Evolutionary conservation across 768 basidiomycete species (phyloP).

Genomic region (Suillus paluster): DNA sequence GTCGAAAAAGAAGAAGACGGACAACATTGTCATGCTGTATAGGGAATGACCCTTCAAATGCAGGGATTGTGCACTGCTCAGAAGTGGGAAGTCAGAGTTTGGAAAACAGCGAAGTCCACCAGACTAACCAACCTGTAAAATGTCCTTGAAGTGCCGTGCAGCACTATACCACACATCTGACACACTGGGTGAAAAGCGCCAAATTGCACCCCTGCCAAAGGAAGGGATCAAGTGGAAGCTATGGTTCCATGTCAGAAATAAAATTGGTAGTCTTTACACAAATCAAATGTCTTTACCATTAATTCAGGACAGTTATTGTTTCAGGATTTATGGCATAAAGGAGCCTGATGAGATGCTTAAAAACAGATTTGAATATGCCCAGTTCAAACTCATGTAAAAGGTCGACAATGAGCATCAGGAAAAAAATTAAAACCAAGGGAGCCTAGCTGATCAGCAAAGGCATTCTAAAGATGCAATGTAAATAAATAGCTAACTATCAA

Average conservation of each 20-base stretch:
- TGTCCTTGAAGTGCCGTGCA: conserved; percentile 46
- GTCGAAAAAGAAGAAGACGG: conserved; percentile 23
- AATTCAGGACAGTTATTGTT: conserved; percentile 26
- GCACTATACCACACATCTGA: conserved; percentile 41
- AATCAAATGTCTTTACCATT: conserved; percentile 20
- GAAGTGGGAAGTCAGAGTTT: not conserved
- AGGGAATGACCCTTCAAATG: conserved; percentile 36
- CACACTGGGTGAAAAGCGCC: conserved; percentile 37
- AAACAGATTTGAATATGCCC: conserved; percentile 41
- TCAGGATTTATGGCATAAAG: conserved; percentile 19
- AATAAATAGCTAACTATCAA: too few species aligned
- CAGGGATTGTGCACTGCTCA: conserved; percentile 37
- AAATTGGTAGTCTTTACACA: not conserved
- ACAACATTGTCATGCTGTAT: conserved; percentile 25
- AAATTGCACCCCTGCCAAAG: conserved; percentile 38
- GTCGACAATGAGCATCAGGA: conserved; percentile 34
- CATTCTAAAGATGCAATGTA: too few species aligned
- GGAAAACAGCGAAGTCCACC: not conserved
- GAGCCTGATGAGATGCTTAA: conserved; percentile 43
- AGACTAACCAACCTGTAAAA: conserved; percentile 43
- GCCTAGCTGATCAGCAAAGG: too few species aligned
- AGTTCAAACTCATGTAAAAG: conserved; percentile 48
- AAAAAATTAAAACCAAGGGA: too few species aligned
- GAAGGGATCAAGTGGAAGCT: conserved; percentile 22
- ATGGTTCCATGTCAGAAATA: not conserved